These are phyloP conservation scores for Didymella glomerata DNA, from an alignment of 2,329 filamentous ascomycete species.

Conservation along the genomic window DNA sequence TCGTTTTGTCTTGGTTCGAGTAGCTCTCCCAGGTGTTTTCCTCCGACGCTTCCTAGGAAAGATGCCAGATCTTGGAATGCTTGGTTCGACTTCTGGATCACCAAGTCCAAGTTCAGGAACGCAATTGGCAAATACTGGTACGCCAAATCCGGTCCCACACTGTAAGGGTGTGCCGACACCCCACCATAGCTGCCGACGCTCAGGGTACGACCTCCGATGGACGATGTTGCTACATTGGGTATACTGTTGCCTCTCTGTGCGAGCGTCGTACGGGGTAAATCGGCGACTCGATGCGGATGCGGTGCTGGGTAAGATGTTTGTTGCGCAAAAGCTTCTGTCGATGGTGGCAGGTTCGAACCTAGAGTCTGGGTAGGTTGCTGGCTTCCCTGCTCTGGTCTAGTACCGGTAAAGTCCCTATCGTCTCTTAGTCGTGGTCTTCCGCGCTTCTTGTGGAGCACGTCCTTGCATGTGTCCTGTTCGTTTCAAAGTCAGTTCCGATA, in stretches of 20 bases:
- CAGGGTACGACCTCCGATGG: constrained; percentile 26
- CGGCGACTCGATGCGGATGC: constrained; percentile 35
- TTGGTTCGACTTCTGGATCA: constrained; percentile 57
- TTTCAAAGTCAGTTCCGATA: constrained; percentile 26
- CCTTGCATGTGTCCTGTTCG: constrained; percentile 74
- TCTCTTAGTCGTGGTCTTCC: constrained; percentile 80
- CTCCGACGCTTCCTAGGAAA: constrained; percentile 49
- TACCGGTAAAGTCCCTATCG: constrained; percentile 44
- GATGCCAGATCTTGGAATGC: constrained; percentile 56
- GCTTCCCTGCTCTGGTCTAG: constrained; percentile 42
- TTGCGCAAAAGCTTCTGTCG: constrained; percentile 31
- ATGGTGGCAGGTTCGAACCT: constrained; percentile 33
- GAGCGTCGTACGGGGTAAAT: constrained; percentile 33
- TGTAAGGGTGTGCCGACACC: constrained; percentile 31
- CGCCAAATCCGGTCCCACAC: constrained; percentile 34
- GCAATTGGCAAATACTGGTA: constrained; percentile 49
- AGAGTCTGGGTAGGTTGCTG: constrained; percentile 37
- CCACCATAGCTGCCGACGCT: constrained; percentile 33
- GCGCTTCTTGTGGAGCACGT: constrained; percentile 87
- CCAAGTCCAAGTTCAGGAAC: constrained; percentile 58
- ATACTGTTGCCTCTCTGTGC: constrained; percentile 30
- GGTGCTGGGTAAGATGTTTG: constrained; percentile 34
- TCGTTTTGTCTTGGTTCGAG: constrained; percentile 54
- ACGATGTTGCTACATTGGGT: constrained; percentile 25
- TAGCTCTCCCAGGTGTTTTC: constrained; percentile 55